These are phyloP conservation scores for Prunus fruticosa DNA, from an alignment of 306 rosid genomes.

Conservation along the genomic window DNA sequence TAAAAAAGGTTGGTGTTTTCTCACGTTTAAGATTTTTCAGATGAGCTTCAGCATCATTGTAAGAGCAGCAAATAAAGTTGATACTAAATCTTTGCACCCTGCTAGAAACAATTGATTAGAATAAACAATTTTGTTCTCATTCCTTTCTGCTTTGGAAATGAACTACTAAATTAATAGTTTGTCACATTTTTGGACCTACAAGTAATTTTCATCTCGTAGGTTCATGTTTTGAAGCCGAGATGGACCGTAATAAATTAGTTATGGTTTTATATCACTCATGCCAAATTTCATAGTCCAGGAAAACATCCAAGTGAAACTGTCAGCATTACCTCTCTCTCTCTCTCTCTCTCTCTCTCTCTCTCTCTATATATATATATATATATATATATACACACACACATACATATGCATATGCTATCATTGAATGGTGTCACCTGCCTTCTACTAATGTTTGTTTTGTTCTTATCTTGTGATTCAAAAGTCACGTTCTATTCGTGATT, in stretches of 20 bases:
- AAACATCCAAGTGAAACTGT: neutral
- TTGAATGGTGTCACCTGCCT: neutral
- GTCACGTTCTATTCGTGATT: conserved; percentile 91
- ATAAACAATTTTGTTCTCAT: neutral
- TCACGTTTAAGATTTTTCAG: neutral
- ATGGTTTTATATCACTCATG: neutral
- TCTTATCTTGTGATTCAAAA: conserved; percentile 34
- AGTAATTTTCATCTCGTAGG: neutral
- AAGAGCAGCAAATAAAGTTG: neutral
- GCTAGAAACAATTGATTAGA: neutral
- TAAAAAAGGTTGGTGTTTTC: conserved; percentile 52
- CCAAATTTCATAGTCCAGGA: neutral
- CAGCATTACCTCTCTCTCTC: no score
- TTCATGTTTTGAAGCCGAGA: neutral
- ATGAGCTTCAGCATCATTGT: neutral
- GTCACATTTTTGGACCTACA: neutral
- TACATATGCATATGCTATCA: neutral
- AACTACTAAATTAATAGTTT: neutral
- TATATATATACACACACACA: no score
- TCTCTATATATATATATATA: neutral
- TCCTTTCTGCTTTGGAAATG: neutral
- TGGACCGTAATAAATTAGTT: neutral
- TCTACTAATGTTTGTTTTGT: conserved; percentile 14
- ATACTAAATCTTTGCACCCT: neutral
- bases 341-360: no score